Base-by-base conservation (phyloP, 1,284 basidiomycete genomes). In the Leccinum insolens region DNA sequence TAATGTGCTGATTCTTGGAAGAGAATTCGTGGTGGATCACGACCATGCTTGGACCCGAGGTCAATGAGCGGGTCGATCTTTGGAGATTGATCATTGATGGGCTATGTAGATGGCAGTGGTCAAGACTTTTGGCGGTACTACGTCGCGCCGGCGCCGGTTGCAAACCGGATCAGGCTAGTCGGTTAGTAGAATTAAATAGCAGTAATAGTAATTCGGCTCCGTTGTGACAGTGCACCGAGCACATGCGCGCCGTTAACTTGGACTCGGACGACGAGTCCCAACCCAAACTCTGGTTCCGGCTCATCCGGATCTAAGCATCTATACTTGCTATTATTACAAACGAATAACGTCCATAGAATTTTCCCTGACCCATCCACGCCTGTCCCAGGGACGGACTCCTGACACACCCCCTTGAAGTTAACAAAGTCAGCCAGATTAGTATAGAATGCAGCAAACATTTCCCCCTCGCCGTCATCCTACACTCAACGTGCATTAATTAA, bases 341-440 rank as follows among this genome's bases (percentile, higher is more conserved):
- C 69, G 57, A 9, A 69, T 74, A 69, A 66, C 64, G 62, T 70
- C 70, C 72, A 69, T 71, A 67, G 63, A 69, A 74, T 67, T 77
- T 79, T 72, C 75, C 74, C 70, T 73, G 66, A 39, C 61, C 20
- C 63, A 64, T 67, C 63, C 73, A 69, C 67, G 69, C 71, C 69
- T 75, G 74, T 64, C 39, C 67, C 73, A 74, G 74, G 74, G 74
- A 77, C 70, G 65, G 52, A 55, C 71, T 31, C 61, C 60, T 57
- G 67, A 68, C 61, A 67, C 64, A 52, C 61, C 62, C 62, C 63
- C 28, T 31, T 31, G 28, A 31, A 31, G 28, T 31, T 31, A n/a
- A 64, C 65, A 44, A 41, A 28, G 66, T 49, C 62, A 67, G 62
- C 78, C 73, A 68, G 65, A 79, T 78, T 77, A 77, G 77, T 77